Evolutionary conservation across 768 basidiomycete genomes (phyloP), one percentile per base, ranked within the genome.

Genomic region (Boletus sensibilis): DNA sequence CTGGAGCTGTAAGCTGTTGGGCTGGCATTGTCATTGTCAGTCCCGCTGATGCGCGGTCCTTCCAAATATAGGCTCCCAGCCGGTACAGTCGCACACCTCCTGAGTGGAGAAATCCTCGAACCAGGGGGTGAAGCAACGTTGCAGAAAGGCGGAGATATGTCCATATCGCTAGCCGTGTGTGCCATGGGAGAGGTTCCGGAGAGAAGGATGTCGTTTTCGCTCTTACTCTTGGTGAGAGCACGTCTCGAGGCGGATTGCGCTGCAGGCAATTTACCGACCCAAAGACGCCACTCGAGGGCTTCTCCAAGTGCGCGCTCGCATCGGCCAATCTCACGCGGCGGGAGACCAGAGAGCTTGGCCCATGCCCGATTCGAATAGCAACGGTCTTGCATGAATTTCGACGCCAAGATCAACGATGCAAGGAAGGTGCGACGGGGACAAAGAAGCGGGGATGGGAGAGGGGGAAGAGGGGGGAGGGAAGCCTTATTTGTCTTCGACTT

Each of bases 311-410:
- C 90, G 23, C 90, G 84, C 72, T 98, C 95, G 67, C 92, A 94
- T 18, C 85, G 82, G 38, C 91, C 86, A 50, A 98, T 90, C 76
- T 98, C 94, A 40, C 85, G 76, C 5, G 92, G 85, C 0, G 87
- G 84, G 3, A 98, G 79, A 18, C 94, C 93, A n/a, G 90, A 90
- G 7, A 98, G 81, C 66, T 94, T 94, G 1, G 91, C 90, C 95
- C 95, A 97, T 18, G 94, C 94, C 27, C 86, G 84, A 69, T 97
- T 96, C 14, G 92, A 94, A 64, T 95, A 97, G 41, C 90, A 92
- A 49, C 91, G 87, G 66, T 98, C 94, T 75, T 95, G 93, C 58
- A 90, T 85, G 68, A 95, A 95, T 64, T 98, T 98, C 16, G 90
- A 88, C 0, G 94, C 95, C 50, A 93, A 79, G 53, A 98, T 92